These are phyloP conservation scores for Tulasnella calospora DNA, from an alignment of 768 basidiomycete species.

Conservation along the genomic window DNA sequence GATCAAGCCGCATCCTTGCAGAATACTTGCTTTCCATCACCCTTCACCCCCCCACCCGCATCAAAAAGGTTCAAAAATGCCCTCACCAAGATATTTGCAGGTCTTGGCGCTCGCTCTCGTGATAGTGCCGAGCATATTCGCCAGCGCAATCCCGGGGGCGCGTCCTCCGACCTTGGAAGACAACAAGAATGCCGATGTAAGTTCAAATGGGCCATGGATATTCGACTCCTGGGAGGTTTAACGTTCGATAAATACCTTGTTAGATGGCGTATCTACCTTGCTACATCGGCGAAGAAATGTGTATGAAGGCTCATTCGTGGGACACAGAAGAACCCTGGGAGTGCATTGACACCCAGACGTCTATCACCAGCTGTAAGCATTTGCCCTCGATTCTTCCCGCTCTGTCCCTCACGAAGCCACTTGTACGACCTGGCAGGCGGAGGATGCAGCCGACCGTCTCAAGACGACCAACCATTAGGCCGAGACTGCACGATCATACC, in stretches of 20 bases:
- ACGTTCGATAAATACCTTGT: too few species aligned
- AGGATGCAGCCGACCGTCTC: background rate
- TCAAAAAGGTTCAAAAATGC: background rate
- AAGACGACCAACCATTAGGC: background rate
- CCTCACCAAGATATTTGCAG: background rate
- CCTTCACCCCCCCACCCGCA: background rate
- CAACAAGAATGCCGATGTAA: background rate
- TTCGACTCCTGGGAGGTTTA: background rate
- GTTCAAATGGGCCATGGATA: background rate
- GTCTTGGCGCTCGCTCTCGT: background rate
- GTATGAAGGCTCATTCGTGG: slow-evolving; percentile 12
- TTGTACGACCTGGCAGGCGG: background rate
- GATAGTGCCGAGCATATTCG: background rate
- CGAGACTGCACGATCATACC: slow-evolving; percentile 24
- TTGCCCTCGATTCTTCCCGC: background rate
- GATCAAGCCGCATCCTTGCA: too few species aligned
- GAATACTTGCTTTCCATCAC: background rate
- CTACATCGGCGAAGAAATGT: slow-evolving; percentile 4
- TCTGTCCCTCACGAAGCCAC: background rate
- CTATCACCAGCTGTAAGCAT: slow-evolving; percentile 8
- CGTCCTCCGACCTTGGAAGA: background rate
- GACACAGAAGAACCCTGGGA: slow-evolving; percentile 1
- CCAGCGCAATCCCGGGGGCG: background rate
- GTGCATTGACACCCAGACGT: slow-evolving; percentile 8
- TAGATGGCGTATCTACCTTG: background rate